A percentile compares a stretch with the other conserved stretches of the same genome.
phyloP scores from a whole-genome alignment of 306 rosid species.

The Casuarina equisetifolia region DNA sequence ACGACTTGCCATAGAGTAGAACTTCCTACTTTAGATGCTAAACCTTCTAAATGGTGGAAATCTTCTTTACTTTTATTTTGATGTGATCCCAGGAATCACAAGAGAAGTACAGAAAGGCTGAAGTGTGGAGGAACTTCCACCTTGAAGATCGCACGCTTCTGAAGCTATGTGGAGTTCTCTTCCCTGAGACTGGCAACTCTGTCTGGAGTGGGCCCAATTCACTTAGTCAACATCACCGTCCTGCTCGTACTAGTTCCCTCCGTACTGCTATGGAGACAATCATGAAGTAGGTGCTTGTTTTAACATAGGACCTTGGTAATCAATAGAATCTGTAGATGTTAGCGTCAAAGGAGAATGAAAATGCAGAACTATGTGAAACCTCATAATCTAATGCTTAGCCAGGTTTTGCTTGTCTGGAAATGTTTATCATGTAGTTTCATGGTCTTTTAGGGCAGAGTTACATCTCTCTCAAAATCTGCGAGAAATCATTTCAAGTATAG shows the following conservation, averaged over 20 bases:
- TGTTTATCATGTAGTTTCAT: neutral
- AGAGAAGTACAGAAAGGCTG: constrained; percentile 46
- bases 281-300: constrained; percentile 46
- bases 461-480: neutral
- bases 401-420: neutral
- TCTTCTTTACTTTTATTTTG: constrained; percentile 8
- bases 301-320: neutral
- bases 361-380: neutral
- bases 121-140: constrained; percentile 38
- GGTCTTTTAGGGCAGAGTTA: neutral
- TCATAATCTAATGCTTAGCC: neutral
- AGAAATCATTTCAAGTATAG: neutral
- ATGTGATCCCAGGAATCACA: constrained; percentile 55
- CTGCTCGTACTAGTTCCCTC: constrained; percentile 46
- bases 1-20: neutral
- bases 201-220: constrained; percentile 91
- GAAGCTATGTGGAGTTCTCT: constrained; percentile 65
- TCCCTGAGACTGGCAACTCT: constrained; percentile 58
- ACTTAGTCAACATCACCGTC: constrained; percentile 36
- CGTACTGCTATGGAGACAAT: constrained; percentile 54
- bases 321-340: neutral
- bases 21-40: neutral
- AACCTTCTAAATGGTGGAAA: constrained; percentile 7
- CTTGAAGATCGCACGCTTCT: constrained; percentile 61
- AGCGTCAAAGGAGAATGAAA: neutral